Conservation (phyloP, 768 basidiomycete species). For the Lepiota venenata region DNA sequence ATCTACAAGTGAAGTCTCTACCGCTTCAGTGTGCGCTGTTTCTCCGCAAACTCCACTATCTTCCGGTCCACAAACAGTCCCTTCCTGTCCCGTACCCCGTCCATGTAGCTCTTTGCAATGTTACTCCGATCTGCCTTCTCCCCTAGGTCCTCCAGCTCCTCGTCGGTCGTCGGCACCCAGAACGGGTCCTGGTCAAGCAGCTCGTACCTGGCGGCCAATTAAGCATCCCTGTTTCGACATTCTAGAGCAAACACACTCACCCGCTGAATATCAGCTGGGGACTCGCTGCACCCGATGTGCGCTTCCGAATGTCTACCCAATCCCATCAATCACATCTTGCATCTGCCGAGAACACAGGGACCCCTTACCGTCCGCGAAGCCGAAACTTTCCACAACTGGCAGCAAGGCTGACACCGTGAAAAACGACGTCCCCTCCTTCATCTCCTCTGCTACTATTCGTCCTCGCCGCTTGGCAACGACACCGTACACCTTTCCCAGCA, state of each 20-base stretch:
- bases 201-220: conserved; percentile 63
- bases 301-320: conserved; percentile 85
- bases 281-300: conserved; percentile 95
- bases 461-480: conserved; percentile 92
- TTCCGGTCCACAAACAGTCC: conserved; percentile 96
- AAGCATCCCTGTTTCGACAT: neutral
- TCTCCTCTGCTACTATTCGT: conserved; percentile 92
- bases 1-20: no score
- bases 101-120: conserved; percentile 92
- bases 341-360: neutral
- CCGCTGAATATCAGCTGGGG: conserved; percentile 97
- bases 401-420: conserved; percentile 89
- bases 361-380: conserved; percentile 87
- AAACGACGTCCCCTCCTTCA: conserved; percentile 96
- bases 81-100: conserved; percentile 85
- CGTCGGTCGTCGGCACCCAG: conserved; percentile 97
- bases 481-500: conserved; percentile 95
- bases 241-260: conserved; percentile 35
- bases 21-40: conserved; percentile 85
- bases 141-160: conserved; percentile 94
- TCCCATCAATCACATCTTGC: neutral
- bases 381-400: conserved; percentile 96
- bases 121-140: conserved; percentile 94
- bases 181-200: conserved; percentile 92
- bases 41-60: conserved; percentile 94